These are phyloP conservation scores for Tilletiopsis washingtonensis DNA, from an alignment of 1,284 basidiomycete species.

Conservation along the genomic window DNA sequence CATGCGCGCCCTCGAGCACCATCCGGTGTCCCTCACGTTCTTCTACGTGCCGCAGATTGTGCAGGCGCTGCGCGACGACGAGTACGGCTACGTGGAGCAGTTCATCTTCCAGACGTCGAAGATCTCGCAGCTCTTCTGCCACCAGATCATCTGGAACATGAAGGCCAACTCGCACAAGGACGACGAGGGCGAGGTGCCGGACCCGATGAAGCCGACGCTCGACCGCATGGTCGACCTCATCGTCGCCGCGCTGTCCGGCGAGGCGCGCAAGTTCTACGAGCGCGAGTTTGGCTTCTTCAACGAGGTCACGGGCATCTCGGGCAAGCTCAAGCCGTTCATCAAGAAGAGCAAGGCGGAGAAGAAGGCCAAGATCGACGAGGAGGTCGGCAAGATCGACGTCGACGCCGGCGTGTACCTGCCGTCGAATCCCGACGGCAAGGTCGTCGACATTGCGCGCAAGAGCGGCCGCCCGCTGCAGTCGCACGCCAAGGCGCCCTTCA, in stretches of 20 bases:
- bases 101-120: slow-evolving; percentile 98
- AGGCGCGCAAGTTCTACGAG: slow-evolving; percentile 83
- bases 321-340: slow-evolving; percentile 93
- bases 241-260: slow-evolving; percentile 78
- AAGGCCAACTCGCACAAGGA: slow-evolving; percentile 95
- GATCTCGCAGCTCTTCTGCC: slow-evolving; percentile 95
- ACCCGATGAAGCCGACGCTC: slow-evolving; percentile 88
- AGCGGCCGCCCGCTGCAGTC: slow-evolving; percentile 92
- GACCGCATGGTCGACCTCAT: slow-evolving; percentile 78
- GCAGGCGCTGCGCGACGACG: slow-evolving; percentile 81
- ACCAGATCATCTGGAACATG: slow-evolving; percentile 99
- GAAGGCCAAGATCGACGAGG: slow-evolving; percentile 99
- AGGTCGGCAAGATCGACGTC: slow-evolving; percentile 92
- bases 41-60: slow-evolving; percentile 99
- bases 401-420: slow-evolving; percentile 93
- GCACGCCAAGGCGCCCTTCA: slow-evolving; percentile 98
- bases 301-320: slow-evolving; percentile 93
- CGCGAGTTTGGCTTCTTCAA: slow-evolving; percentile 94
- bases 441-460: slow-evolving; percentile 92
- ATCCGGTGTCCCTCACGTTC: slow-evolving; percentile 89
- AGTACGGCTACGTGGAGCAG: slow-evolving; percentile 70
- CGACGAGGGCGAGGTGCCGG: slow-evolving; percentile 64
- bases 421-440: slow-evolving; percentile 91
- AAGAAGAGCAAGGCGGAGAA: slow-evolving; percentile 94
- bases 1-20: slow-evolving; percentile 86